Base-by-base conservation (phyloP, 2,329 filamentous ascomycete species). In the Aspergillus ustus region DNA sequence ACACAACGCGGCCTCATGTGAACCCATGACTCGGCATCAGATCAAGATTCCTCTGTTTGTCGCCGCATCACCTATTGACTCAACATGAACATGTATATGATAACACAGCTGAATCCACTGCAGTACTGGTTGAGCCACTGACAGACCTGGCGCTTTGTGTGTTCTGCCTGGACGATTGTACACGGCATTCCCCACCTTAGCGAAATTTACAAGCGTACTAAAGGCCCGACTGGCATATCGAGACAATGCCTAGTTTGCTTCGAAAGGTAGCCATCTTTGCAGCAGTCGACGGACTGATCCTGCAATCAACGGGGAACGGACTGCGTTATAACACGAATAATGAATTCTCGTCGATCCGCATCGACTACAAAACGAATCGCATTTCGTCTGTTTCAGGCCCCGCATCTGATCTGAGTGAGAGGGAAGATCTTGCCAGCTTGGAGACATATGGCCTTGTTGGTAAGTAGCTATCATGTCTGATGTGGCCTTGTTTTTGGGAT, bases 231-330 rank as follows among this genome's bases (percentile, higher is more conserved):
- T 52, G 59, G 58, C 44, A 65, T 57, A 37, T 59, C 49, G 25
- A 59, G 64, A 58, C 63, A 57, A 95, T 96, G 92, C 89, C 92
- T 59, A 84, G 85, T 67, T 81, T 96, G 63, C 88, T 91, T 62
- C 90, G 91, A 74, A 96, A 95, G 78, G 80, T 96, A 59, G 75
- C 93, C 66, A 87, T 97, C 68, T 89, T 89, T 77, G 92, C 93
- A 59, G 88, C 92, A 28, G 86, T 89, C 57, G 93, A 97, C 72
- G 93, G 93, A 60, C 83, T 97, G 56, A 82, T 96, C 66, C 84
- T 97, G 49, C 91, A 95, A 71, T 89, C 91, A 28, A 80, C 90
- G 31, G 83, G 86, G 19, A 87, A 70, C 64, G 72, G 72, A 51
- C 66, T 72, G 56, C 75, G 76, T 51, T 68, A 71, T 73, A 81